Evolutionary conservation across 1,284 basidiomycete genomes (phyloP), one percentile per base, ranked within the genome.

Genomic region (Pascua sp.): DNA sequence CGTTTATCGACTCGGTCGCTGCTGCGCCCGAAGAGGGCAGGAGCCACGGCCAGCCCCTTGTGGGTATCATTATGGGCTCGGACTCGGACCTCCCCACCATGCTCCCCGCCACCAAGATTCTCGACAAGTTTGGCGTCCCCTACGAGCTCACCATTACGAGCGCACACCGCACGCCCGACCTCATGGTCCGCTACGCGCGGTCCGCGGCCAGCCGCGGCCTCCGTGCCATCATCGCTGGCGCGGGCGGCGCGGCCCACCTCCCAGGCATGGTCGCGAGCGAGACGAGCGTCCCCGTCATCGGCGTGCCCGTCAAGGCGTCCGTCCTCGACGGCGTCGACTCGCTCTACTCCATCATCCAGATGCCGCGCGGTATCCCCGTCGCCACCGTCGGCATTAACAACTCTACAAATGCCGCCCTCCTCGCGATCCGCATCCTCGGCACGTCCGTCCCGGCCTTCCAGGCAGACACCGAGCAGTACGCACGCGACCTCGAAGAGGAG

Each of bases 311-410:
- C 55, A 97, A 95, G 74, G 94, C 91, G 12, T 93, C 90, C 74
- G 84, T 87, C 0, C 81, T 98, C 18, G 95, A 97, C 75, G 95
- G 95, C 5, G 93, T 98, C 0, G 95, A 98, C 77, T 93, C 91
- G 18, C 78, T 99, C 64, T 88, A 97, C 75, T 94, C 90, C 72
- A 98, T 99, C 67, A 91, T 99, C 11, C 95, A 98, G 80, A 99
- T 99, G 95, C 95, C 95, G 89, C 85, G 95, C 47, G 96, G 95
- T 24, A 90, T 98, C 60, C 95, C 95, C 3, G 92, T 96, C 9
- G 95, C 96, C 1, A 97, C 94, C 1, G 93, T 98, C 11, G 95
- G 94, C 1, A 98, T 98, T 77, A 94, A 95, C 78, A 97, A 97
- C 73, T 86, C 89, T 16, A 91, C 87, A 57, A 99, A 99, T 69